Base-by-base conservation (phyloP, 1,284 basidiomycete genomes). In the Austroboletus novae-zelandiae region DNA sequence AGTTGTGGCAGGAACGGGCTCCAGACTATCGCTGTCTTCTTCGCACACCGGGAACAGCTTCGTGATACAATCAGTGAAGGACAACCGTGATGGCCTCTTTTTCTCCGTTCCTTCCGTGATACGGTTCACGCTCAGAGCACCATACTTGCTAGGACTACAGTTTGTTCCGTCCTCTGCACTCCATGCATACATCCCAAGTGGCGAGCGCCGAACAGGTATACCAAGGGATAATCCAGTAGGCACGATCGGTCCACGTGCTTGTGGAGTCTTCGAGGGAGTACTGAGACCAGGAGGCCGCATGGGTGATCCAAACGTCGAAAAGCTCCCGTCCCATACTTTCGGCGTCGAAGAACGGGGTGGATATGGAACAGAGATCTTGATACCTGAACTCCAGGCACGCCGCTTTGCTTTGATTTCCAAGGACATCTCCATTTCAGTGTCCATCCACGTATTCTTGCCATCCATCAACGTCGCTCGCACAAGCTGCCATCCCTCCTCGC, bases 321-420 rank as follows among this genome's bases (percentile, higher is more conserved):
- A 37, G 23, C 42, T 42, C 7, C 54, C 25, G 8, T 27, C 25
- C 25, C 25, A 27, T 53, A 49, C 52, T 43, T 43, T 62, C 15
- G 25, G 25, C 2, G 40, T 13, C 30, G 32, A 43, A 41, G 34
- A 40, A 17, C 45, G 30, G 5, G 40, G 23, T 23, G 46, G 30
- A 51, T 66, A 68, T 4, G 65, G 58, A 1, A 56, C 62, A 44
- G 52, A 40, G 32, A 70, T 53, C 45, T 56, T 64, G 50, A 70
- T 62, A 13, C 65, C 65, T 15, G 66, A 66, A 45, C 68, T 66
- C 65, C 65, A 66, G 8, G 65, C 68, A 13, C 65, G 64, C 15
- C 65, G 60, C 40, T 70, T 69, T 9, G 67, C 68, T 43, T 48
- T 69, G 32, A 47, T 49, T 49, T 66, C 65, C 27, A 66, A 56